These are phyloP conservation scores for Paraconiothyrium brasiliense DNA, from an alignment of 2,329 filamentous ascomycete species.

Conservation along the genomic window DNA sequence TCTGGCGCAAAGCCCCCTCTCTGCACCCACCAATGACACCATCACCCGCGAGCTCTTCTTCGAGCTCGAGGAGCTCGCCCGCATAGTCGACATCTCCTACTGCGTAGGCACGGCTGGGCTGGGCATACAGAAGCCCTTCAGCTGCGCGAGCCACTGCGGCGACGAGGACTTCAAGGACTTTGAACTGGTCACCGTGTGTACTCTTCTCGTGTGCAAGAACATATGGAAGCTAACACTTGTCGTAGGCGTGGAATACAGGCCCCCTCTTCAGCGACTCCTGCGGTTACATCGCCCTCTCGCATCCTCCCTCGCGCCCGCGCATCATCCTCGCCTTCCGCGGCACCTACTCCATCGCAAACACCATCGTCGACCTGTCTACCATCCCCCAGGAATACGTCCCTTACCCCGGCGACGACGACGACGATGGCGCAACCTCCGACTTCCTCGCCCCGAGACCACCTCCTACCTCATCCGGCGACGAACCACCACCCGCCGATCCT, in stretches of 20 bases:
- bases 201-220: neutral
- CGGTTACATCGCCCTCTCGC: conserved; percentile 91
- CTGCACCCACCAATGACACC: conserved; percentile 40
- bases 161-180: conserved; percentile 84
- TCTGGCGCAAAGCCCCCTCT: conserved; percentile 37
- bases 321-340: conserved; percentile 92
- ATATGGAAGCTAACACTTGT: conserved; percentile 12
- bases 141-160: conserved; percentile 82
- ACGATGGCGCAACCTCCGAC: conserved; percentile 48
- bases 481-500: conserved; percentile 43
- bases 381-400: conserved; percentile 90
- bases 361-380: conserved; percentile 88
- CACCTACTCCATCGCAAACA: conserved; percentile 93
- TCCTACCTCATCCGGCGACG: conserved; percentile 23
- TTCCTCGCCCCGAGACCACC: conserved; percentile 31
- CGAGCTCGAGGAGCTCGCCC: conserved; percentile 85
- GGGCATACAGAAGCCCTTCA: conserved; percentile 84
- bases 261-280: conserved; percentile 87
- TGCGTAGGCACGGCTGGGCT: conserved; percentile 88
- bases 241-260: conserved; percentile 86
- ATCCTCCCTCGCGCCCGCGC: conserved; percentile 65
- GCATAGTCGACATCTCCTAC: conserved; percentile 92
- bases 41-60: conserved; percentile 75
- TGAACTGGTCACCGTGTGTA: conserved; percentile 71
- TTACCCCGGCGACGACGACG: conserved; percentile 70